A percentile compares a stretch with the other conserved stretches of the same genome.
phyloP scores from a whole-genome alignment of 1,284 basidiomycete genomes.

The Sporisorium reilianum region DNA sequence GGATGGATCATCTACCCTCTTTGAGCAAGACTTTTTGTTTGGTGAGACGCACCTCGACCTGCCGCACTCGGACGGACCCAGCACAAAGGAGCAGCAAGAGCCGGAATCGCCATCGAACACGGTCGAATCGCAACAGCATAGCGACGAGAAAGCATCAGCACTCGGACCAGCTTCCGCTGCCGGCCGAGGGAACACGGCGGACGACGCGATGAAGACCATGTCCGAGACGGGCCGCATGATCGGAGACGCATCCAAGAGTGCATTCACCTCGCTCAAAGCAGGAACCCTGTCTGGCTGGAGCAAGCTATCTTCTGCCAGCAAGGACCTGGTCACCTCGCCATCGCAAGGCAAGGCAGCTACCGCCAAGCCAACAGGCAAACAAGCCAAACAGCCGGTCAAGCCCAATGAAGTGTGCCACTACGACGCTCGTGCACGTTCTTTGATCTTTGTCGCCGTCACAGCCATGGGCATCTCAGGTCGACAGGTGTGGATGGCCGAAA shows the following conservation, averaged over 20 bases:
- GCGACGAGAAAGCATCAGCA: not conserved
- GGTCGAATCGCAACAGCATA: not conserved
- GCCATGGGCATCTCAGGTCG: slow-evolving; percentile 53
- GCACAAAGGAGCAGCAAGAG: not conserved
- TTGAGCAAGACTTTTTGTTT: slow-evolving; percentile 60
- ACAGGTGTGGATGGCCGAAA: slow-evolving; percentile 59
- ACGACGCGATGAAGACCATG: slow-evolving; percentile 19
- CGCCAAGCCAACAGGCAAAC: slow-evolving; percentile 3
- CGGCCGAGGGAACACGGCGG: not conserved
- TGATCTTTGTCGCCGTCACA: slow-evolving; percentile 58
- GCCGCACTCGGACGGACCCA: slow-evolving; percentile 3
- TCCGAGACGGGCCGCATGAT: slow-evolving; percentile 32
- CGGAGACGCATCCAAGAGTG: slow-evolving; percentile 37
- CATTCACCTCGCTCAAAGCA: slow-evolving; percentile 42
- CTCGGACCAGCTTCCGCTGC: not conserved
- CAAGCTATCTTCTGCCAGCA: slow-evolving; percentile 45
- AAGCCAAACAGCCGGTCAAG: slow-evolving; percentile 47
- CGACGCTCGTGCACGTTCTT: slow-evolving; percentile 58
- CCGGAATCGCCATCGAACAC: not conserved
- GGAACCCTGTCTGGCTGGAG: slow-evolving; percentile 41
- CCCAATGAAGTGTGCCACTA: slow-evolving; percentile 65
- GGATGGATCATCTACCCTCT: slow-evolving; percentile 57
- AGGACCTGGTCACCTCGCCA: slow-evolving; percentile 27
- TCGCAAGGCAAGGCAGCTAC: slow-evolving; percentile 1
- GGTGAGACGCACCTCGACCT: slow-evolving; percentile 47